These are phyloP conservation scores for Rhodamnia rubescens DNA, from an alignment of 345 rosid species.

Conservation along the genomic window DNA sequence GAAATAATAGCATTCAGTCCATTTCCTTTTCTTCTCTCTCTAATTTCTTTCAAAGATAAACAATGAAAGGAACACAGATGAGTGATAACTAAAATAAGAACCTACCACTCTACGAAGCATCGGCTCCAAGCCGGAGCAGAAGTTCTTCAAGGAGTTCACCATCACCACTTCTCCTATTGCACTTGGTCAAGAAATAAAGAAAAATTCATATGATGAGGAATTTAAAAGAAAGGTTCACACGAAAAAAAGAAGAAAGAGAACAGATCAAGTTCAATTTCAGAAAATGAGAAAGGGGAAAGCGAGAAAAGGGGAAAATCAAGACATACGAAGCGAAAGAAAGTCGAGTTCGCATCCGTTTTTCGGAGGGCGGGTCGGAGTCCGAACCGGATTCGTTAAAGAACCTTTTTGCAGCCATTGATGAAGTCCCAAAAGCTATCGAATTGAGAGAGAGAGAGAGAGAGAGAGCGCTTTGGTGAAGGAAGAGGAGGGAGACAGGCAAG, in stretches of 20 bases:
- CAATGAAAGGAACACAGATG: not conserved
- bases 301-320: not conserved
- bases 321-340: constrained; percentile 73
- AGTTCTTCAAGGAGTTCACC: constrained; percentile 26
- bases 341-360: constrained; percentile 38
- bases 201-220: not conserved
- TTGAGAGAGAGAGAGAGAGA: not conserved
- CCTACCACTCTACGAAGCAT: constrained; percentile 69
- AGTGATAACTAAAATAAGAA: not conserved
- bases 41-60: not conserved
- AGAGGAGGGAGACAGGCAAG: not conserved
- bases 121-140: constrained; percentile 54
- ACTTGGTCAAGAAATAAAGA: constrained; percentile 15
- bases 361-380: constrained; percentile 29
- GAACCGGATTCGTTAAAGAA: constrained; percentile 22
- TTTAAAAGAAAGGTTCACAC: not conserved
- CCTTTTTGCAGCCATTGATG: constrained; percentile 61
- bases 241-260: not conserved
- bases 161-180: constrained; percentile 34
- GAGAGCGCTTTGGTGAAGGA: not conserved
- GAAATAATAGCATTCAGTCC: not conserved
- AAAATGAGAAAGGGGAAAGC: not conserved
- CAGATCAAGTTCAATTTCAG: not conserved
- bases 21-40: not conserved
- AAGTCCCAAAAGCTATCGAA: not conserved